Percentiles rank a stretch among this genome's conserved stretches.
phyloP scores from a whole-genome alignment of 2,329 filamentous ascomycete genomes.

The Torrubiellomyces zombiae region DNA sequence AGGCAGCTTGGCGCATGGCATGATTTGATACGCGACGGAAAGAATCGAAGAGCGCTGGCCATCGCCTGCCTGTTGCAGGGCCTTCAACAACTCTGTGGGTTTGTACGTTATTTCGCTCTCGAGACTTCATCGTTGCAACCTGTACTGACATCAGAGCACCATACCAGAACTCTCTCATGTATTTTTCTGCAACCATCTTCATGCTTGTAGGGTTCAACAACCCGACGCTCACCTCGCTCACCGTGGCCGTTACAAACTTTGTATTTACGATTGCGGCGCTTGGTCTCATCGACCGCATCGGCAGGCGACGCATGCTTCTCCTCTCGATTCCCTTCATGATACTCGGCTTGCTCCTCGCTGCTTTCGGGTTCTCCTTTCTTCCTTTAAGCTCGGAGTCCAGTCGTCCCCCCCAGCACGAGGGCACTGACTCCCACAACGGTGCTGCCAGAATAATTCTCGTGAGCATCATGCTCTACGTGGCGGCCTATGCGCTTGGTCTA shows the following conservation, averaged over 20 bases:
- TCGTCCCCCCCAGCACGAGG: conserved; percentile 7
- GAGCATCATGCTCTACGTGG: conserved; percentile 70
- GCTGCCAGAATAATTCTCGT: conserved; percentile 45
- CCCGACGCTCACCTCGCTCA: conserved; percentile 64
- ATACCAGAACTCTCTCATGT: conserved; percentile 69
- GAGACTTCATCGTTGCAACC: not conserved
- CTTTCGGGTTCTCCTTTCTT: conserved; percentile 54
- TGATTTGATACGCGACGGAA: conserved; percentile 38
- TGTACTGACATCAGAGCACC: conserved; percentile 1
- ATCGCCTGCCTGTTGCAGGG: conserved; percentile 81
- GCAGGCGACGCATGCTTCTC: conserved; percentile 64
- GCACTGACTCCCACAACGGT: conserved; percentile 6
- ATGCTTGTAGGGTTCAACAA: conserved; percentile 59
- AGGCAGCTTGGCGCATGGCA: conserved; percentile 30
- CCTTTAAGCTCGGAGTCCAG: conserved; percentile 19
- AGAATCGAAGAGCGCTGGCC: conserved; percentile 56
- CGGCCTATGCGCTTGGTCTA: conserved; percentile 70
- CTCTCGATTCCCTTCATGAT: conserved; percentile 77
- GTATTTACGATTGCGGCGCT: conserved; percentile 62
- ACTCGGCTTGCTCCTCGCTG: conserved; percentile 51
- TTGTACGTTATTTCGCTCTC: conserved; percentile 32
- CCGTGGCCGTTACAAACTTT: conserved; percentile 72
- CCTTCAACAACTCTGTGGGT: conserved; percentile 76
- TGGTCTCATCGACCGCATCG: conserved; percentile 61
- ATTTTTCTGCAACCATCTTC: conserved; percentile 75